A percentile compares a stretch with the other conserved stretches of the same genome.
These are phyloP conservation scores for Xylariaceae sp. DNA, from an alignment of 2,329 filamentous ascomycete species.

Conservation along the genomic window DNA sequence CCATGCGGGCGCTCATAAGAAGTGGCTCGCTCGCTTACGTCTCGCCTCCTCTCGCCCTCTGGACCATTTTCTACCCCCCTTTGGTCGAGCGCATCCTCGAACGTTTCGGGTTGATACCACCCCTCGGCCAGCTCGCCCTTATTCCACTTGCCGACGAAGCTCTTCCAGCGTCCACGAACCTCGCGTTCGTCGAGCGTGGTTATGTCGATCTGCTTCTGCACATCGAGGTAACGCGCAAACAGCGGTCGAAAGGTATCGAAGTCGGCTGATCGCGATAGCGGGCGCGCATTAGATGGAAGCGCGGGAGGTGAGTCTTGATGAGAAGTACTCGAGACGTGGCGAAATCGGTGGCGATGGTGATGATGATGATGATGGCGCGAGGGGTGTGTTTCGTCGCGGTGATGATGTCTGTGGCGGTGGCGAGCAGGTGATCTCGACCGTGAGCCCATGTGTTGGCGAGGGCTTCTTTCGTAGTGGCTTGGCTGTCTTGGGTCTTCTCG, in stretches of 20 bases:
- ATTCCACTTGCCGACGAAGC: conserved; percentile 93
- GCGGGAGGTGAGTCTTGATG: conserved; percentile 26
- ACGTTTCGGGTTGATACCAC: conserved; percentile 88
- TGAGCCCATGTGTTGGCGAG: neutral
- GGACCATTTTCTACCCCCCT: neutral
- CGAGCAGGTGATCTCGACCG: conserved; percentile 20
- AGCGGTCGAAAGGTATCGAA: conserved; percentile 70
- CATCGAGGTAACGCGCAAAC: conserved; percentile 83
- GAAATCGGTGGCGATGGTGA: conserved; percentile 30
- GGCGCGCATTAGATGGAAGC: conserved; percentile 71
- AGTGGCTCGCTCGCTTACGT: neutral
- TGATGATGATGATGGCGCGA: conserved; percentile 1
- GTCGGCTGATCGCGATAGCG: conserved; percentile 70
- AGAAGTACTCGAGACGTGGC: neutral
- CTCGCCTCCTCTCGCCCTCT: neutral
- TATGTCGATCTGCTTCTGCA: conserved; percentile 81
- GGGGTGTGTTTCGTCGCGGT: neutral
- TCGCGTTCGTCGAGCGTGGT: conserved; percentile 77
- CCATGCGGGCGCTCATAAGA: neutral
- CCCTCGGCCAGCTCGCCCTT: conserved; percentile 82
- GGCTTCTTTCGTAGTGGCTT: neutral
- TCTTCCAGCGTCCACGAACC: conserved; percentile 86
- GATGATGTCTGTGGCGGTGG: conserved; percentile 2
- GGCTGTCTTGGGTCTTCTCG: neutral
- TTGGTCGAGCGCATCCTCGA: conserved; percentile 46